Evolutionary conservation across 805 yeast species (phyloP), one percentile per base, ranked within the genome.

Genomic region (Ogataea parapolymorpha): DNA sequence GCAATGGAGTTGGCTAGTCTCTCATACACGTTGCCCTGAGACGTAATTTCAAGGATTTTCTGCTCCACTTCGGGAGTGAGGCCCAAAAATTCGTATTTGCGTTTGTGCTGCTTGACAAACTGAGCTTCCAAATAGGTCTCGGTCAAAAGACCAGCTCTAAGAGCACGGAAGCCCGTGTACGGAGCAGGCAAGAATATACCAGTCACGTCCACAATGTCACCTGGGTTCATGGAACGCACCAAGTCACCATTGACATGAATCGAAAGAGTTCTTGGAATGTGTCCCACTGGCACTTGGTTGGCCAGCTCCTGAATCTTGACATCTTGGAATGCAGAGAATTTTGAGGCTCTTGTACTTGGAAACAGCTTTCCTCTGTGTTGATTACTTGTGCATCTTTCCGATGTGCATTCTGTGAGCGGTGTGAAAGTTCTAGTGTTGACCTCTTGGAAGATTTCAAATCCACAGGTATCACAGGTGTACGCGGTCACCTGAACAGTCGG

Each of bases 381-480:
- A 65, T 93, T 91, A 44, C 77, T 77, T 41, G 67, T 58, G 70
- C 99, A 93, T 50, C 79, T 81, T 20, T 74, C 74, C 1, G 96
- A 85, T 1, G 89, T 79, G 68, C 99, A 93, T 56, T 89, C 95
- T 3, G 70, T 61, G 39, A 89, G 68, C n/a, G 99, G 99, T 22
- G 85, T 80, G 66, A 86, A 95, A 32, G 85, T 80, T 59, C 81
- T 80, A 14, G 90, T 68, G 50, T 78, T 82, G 50, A 93, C 95
- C 62, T 95, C 98, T 68, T 93, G 98, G 73, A 95, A 93, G 39
- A 88, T 80, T 66, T 93, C 99, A 65, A 77, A 84, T 35, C 99
- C 99, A 72, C 99, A 93, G 55, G 85, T 85, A 61, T 93, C 99
- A 68, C 99, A 93, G 6, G 98, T 87, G 61, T 91, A 95, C 1